Conservation (phyloP, 2,329 filamentous ascomycete genomes). For the Pseudogymnoascus destructans region DNA sequence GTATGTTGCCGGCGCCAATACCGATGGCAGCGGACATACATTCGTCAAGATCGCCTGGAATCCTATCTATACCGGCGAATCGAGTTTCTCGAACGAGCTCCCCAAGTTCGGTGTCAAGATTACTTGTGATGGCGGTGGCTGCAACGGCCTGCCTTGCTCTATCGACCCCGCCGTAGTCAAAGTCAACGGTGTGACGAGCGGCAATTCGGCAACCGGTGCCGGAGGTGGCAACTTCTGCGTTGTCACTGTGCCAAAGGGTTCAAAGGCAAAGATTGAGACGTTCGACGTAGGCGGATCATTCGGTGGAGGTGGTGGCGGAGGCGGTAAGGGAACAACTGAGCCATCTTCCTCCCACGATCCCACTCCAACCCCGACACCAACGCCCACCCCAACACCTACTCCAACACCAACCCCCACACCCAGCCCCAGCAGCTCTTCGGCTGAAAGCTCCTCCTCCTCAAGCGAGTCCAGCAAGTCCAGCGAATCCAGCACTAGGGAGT, state of each 20-base stretch:
- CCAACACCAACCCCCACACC: constrained; percentile 14
- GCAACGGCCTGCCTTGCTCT: constrained; percentile 61
- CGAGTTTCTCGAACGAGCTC: constrained; percentile 38
- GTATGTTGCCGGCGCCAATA: constrained; percentile 66
- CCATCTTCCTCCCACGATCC: constrained; percentile 17
- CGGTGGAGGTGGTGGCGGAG: neutral
- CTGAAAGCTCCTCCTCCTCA: neutral
- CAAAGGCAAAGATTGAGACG: constrained; percentile 54
- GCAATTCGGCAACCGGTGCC: constrained; percentile 43
- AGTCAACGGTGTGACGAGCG: constrained; percentile 46
- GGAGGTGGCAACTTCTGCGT: constrained; percentile 62
- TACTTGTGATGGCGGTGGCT: constrained; percentile 50
- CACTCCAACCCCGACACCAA: constrained; percentile 20
- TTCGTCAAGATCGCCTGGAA: constrained; percentile 69
- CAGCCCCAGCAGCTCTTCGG: neutral
- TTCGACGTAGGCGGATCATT: constrained; percentile 28
- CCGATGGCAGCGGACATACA: constrained; percentile 48
- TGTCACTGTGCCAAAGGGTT: constrained; percentile 57
- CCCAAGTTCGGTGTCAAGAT: constrained; percentile 59
- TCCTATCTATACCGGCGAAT: constrained; percentile 52
- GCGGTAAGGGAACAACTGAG: neutral
- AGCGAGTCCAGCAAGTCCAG: neutral
- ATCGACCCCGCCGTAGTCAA: constrained; percentile 47
- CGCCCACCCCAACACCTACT: constrained; percentile 17
- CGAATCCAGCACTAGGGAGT: neutral